These are phyloP conservation scores for Stemphylium beticola DNA, from an alignment of 2,329 filamentous ascomycete species.

Conservation along the genomic window DNA sequence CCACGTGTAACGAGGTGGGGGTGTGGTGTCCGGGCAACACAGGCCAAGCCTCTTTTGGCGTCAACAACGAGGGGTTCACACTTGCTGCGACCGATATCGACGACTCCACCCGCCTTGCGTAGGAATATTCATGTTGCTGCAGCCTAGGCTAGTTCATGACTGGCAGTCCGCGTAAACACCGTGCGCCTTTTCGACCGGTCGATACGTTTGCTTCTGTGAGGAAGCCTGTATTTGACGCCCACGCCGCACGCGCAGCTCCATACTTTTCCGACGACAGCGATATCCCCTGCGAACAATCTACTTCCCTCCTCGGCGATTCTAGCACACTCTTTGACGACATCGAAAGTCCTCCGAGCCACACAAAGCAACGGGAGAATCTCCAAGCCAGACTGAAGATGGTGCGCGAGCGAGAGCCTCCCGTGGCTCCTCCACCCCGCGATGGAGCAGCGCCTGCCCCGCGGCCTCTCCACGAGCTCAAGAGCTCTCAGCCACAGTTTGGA, in stretches of 20 bases:
- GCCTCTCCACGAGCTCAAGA: slow-evolving; percentile 42
- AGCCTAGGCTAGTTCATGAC: slow-evolving; percentile 28
- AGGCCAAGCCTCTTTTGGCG: slow-evolving; percentile 7
- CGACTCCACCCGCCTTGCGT: background rate
- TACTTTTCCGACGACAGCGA: slow-evolving; percentile 11
- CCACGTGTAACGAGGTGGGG: slow-evolving; percentile 8
- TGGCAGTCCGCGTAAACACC: slow-evolving; percentile 35
- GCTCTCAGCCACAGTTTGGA: slow-evolving; percentile 58
- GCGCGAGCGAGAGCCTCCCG: slow-evolving; percentile 57
- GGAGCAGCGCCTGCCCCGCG: slow-evolving; percentile 26
- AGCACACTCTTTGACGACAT: slow-evolving; percentile 47
- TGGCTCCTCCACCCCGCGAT: slow-evolving; percentile 39
- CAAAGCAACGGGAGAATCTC: background rate
- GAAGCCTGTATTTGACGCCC: slow-evolving; percentile 35
- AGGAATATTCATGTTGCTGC: background rate
- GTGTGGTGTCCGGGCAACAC: slow-evolving; percentile 13
- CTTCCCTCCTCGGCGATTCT: slow-evolving; percentile 35
- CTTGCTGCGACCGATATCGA: background rate
- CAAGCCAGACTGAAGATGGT: slow-evolving; percentile 52
- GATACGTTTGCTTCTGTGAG: slow-evolving; percentile 43
- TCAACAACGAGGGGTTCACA: slow-evolving; percentile 13
- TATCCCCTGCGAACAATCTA: slow-evolving; percentile 15
- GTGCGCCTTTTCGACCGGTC: slow-evolving; percentile 41
- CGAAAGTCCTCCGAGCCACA: slow-evolving; percentile 5
- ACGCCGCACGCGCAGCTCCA: background rate